Percentiles rank a stretch among this genome's conserved stretches.
Conservation (phyloP, 1,284 basidiomycete genomes). For the Puccinia horiana region DNA sequence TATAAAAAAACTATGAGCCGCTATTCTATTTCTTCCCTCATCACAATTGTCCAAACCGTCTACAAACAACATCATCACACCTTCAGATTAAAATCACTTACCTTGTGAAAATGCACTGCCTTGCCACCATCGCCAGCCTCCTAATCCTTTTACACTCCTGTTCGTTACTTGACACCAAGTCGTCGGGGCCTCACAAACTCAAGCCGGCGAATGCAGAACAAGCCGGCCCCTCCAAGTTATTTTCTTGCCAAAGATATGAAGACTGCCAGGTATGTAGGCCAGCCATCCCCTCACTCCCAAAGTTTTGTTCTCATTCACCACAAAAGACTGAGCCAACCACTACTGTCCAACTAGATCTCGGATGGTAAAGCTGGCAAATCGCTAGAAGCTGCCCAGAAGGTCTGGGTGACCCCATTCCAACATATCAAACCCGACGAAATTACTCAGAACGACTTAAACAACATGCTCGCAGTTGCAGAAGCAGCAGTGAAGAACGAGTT, state of each 20-base stretch:
- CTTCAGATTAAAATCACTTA: too few relatives aligned
- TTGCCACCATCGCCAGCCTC: neutral
- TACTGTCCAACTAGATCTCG: neutral
- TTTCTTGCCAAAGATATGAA: conserved; percentile 4
- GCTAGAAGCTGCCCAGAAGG: neutral
- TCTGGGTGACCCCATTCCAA: conserved; percentile 2
- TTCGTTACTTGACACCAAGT: neutral
- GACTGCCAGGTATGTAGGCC: neutral
- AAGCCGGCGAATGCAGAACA: neutral
- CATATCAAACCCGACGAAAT: neutral
- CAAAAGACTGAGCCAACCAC: neutral
- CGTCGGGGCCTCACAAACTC: neutral
- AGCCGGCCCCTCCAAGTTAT: neutral
- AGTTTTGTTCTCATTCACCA: neutral
- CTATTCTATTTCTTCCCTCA: too few relatives aligned
- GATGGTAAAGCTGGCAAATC: conserved; percentile 7
- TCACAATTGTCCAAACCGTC: too few relatives aligned
- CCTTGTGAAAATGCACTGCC: neutral
- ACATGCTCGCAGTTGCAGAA: neutral
- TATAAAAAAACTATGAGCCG: too few relatives aligned
- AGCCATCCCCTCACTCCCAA: too few relatives aligned
- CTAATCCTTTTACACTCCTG: neutral
- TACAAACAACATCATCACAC: too few relatives aligned
- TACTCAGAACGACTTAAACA: conserved; percentile 2
- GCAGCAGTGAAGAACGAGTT: neutral